phyloP scores from a whole-genome alignment of 148 eudicot genomes.

The Rhododendron ferrugineum region DNA sequence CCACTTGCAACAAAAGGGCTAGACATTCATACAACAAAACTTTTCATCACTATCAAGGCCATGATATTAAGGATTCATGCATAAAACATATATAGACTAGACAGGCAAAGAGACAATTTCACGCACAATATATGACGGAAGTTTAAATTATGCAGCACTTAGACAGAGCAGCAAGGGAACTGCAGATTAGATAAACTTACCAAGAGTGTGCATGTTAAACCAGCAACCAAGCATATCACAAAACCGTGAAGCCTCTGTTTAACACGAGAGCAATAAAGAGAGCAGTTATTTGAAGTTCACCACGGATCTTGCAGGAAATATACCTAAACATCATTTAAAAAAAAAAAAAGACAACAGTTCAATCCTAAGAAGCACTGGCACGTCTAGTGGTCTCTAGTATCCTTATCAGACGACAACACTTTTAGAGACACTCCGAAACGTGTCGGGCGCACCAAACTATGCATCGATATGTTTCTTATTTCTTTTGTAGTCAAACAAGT shows the following conservation, averaged over 20 bases:
- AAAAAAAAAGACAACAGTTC: not conserved
- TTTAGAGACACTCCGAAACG: not conserved
- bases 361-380: not conserved
- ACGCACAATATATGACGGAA: not conserved
- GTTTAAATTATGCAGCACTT: not conserved
- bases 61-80: not conserved
- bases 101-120: not conserved
- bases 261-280: constrained; percentile 9
- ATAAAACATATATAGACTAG: not conserved
- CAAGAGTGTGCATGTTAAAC: constrained; percentile 83
- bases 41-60: not conserved
- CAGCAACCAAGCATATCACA: constrained; percentile 81
- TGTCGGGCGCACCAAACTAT: not conserved
- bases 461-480: not conserved
- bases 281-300: not conserved
- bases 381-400: not conserved
- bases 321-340: not conserved
- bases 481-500: not conserved
- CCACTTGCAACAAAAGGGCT: not conserved
- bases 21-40: not conserved
- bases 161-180: not conserved
- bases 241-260: constrained; percentile 86
- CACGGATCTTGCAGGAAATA: not conserved
- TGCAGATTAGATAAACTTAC: constrained; percentile 38
- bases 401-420: not conserved